Conservation (phyloP, 1,139 yeast genomes). For the Kurtzmaniella natalensis region DNA sequence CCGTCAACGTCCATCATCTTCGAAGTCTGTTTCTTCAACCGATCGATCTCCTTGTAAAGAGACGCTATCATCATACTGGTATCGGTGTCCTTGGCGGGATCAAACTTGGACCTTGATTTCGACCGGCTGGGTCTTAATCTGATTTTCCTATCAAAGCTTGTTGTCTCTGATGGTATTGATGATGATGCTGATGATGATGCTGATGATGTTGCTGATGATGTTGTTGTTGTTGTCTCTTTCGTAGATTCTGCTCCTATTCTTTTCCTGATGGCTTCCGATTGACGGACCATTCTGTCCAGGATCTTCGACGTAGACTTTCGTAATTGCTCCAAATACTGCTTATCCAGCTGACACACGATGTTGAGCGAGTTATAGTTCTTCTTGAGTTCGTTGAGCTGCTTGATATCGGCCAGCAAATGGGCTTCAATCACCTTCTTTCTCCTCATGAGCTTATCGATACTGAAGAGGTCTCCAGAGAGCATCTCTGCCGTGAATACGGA, state of each 20-base stretch:
- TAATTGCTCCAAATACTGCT: constrained; percentile 27
- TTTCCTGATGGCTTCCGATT: constrained; percentile 9
- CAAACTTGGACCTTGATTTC: constrained; percentile 12
- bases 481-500: neutral
- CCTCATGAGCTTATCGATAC: constrained; percentile 27
- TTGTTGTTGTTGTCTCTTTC: neutral
- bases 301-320: constrained; percentile 13
- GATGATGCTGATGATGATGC: too few relatives aligned
- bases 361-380: constrained; percentile 21
- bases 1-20: constrained; percentile 22
- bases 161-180: constrained; percentile 1
- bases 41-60: constrained; percentile 17
- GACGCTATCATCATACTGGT: constrained; percentile 16
- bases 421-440: constrained; percentile 33
- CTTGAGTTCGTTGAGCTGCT: constrained; percentile 34
- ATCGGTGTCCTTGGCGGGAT: constrained; percentile 25
- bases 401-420: constrained; percentile 38
- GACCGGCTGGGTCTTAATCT: constrained; percentile 3
- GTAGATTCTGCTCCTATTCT: constrained; percentile 10
- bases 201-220: too few relatives aligned
- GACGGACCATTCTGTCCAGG: constrained; percentile 9
- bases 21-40: constrained; percentile 16
- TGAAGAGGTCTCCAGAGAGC: constrained; percentile 22
- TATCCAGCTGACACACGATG: constrained; percentile 27
- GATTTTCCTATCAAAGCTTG: constrained; percentile 6